Percentiles rank a stretch among this genome's conserved stretches.
phyloP scores from a whole-genome alignment of 768 basidiomycete genomes.

The Lactarius sanguifluus region DNA sequence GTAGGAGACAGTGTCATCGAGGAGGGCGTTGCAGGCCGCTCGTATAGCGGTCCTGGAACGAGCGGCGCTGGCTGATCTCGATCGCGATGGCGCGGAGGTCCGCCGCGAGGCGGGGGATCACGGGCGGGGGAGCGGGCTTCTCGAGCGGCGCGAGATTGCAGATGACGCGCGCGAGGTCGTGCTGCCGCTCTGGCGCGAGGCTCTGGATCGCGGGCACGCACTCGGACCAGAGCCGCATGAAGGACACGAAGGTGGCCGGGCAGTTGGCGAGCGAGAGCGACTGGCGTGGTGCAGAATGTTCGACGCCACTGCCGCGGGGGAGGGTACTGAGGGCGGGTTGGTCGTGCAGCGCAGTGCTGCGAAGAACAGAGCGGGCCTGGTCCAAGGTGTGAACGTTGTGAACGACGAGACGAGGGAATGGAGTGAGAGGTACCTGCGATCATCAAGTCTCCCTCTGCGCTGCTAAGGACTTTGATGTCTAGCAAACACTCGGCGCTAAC shows the following conservation, averaged over 20 bases:
- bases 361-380: constrained; percentile 76
- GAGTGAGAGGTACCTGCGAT: constrained; percentile 60
- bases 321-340: constrained; percentile 75
- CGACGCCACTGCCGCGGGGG: constrained; percentile 45
- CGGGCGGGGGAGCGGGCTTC: constrained; percentile 41
- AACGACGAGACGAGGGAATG: not conserved
- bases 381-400: not conserved
- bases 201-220: constrained; percentile 66
- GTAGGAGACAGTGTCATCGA: constrained; percentile 29
- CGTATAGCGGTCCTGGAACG: constrained; percentile 80
- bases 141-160: constrained; percentile 55
- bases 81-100: constrained; percentile 82
- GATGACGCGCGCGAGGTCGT: constrained; percentile 80
- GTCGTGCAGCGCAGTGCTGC: constrained; percentile 76
- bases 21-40: constrained; percentile 55
- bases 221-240: constrained; percentile 71
- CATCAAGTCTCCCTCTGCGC: constrained; percentile 83
- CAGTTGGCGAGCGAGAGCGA: constrained; percentile 69
- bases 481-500: constrained; percentile 76
- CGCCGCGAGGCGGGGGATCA: constrained; percentile 63
- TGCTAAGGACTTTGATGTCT: constrained; percentile 72
- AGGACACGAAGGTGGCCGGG: constrained; percentile 63
- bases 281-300: constrained; percentile 48
- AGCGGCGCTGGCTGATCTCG: constrained; percentile 80
- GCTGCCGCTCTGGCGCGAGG: constrained; percentile 62